Evolutionary conservation across 352 stramenopile genomes (phyloP).

Genomic region (Globisporangium middletonii): DNA sequence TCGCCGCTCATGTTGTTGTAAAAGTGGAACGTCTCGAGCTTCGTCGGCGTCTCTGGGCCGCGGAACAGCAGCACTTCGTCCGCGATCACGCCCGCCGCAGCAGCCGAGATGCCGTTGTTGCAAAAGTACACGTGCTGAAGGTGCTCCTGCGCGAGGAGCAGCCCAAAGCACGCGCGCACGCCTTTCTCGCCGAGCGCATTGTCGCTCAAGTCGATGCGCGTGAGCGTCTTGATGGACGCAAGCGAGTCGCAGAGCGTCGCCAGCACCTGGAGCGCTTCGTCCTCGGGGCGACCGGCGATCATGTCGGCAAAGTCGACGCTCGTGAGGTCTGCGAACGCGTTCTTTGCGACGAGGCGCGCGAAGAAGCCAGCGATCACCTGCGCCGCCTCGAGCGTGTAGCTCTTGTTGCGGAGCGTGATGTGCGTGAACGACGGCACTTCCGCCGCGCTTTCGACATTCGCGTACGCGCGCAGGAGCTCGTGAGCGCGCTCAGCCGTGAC

Average conservation of each 20-base stretch:
- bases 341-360: slow-evolving; percentile 31
- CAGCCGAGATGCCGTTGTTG: slow-evolving; percentile 93
- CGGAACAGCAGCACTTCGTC: slow-evolving; percentile 86
- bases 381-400: slow-evolving; percentile 76
- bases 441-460: slow-evolving; percentile 18
- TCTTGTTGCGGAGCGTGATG: slow-evolving; percentile 87
- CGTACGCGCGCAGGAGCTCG: slow-evolving; percentile 56
- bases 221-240: slow-evolving; percentile 62
- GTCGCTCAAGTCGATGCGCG: slow-evolving; percentile 88
- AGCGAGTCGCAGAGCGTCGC: slow-evolving; percentile 74
- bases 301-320: slow-evolving; percentile 87
- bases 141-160: slow-evolving; percentile 72
- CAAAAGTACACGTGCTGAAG: slow-evolving; percentile 90
- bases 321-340: slow-evolving; percentile 50
- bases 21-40: slow-evolving; percentile 92
- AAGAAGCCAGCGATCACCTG: slow-evolving; percentile 75
- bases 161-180: slow-evolving; percentile 84
- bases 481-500: slow-evolving; percentile 64
- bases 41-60: slow-evolving; percentile 53
- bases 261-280: slow-evolving; percentile 81
- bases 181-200: slow-evolving; percentile 95
- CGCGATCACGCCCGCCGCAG: slow-evolving; percentile 82
- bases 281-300: slow-evolving; percentile 75
- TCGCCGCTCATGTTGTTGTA: slow-evolving; percentile 98
- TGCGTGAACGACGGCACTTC: slow-evolving; percentile 47